Base-by-base conservation (phyloP, 164 flowering plant genomes). In the Dillenia suffruticosa region DNA sequence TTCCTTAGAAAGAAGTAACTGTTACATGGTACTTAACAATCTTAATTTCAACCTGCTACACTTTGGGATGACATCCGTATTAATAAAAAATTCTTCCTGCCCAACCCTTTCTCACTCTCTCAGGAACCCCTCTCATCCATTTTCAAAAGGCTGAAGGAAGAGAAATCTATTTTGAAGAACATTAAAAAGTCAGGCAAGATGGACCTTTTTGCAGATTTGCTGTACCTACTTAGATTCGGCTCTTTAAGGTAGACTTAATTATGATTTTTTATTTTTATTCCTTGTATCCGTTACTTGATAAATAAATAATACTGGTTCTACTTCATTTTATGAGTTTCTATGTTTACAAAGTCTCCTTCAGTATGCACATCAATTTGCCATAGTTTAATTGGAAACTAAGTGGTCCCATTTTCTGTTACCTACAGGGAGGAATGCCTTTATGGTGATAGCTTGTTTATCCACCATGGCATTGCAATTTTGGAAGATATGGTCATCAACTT, bases 401-500 rank as follows among this genome's bases (percentile, higher is more conserved):
- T 9, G 17, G 53, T 60, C 32, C 12, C 5, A 57, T 52, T 64
- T 9, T 58, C 16, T 47, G 62, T 48, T 56, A 54, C 51, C 5
- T 26, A 26, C 87, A 89, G 96, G 81, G 65, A 61, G 46, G 73
- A 64, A 51, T 66, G 83, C 76, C 74, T 63, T 64, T 89, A 84
- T 71, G 91, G 80, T 63, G 22, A 48, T 45, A 77, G 71, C 69
- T 74, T 91, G 65, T 83, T 82, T 76, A 24, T 67, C 55, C 58
- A 63, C 50, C 79, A 86, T 70, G 88, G 82, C 50, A 77, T 81
- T 69, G 76, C 84, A 65, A 81, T 94, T 63, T 81, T 94, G 70
- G 97, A 91, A 80, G 99, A 94, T 76, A 73, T 94, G 80, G 81
- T 94, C 66, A 83, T 91, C 70, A 78, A 79, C 56, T 59, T 94